These are phyloP conservation scores for Kurtzmaniella fragi DNA, from an alignment of 805 yeast species.

Conservation along the genomic window DNA sequence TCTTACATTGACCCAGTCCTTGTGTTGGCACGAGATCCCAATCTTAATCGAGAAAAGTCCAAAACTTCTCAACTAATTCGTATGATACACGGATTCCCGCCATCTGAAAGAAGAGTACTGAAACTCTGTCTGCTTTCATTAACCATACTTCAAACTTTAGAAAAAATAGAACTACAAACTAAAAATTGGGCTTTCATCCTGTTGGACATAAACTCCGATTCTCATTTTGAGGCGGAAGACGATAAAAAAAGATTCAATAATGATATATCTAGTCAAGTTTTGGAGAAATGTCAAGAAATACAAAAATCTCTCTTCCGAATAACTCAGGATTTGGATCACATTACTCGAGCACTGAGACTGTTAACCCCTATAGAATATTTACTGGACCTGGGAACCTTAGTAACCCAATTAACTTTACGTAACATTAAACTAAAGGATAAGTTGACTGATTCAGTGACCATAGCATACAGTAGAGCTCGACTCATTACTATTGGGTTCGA, in stretches of 20 bases:
- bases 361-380: constrained; percentile 44
- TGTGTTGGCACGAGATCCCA: constrained; percentile 43
- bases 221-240: constrained; percentile 26
- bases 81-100: constrained; percentile 40
- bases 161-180: constrained; percentile 41
- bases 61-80: constrained; percentile 36
- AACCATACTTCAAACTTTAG: constrained; percentile 45
- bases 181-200: constrained; percentile 55
- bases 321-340: constrained; percentile 41
- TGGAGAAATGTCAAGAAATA: constrained; percentile 44
- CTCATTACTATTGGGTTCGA: constrained; percentile 62
- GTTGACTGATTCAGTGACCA: constrained; percentile 48
- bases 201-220: constrained; percentile 42
- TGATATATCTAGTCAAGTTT: constrained; percentile 50
- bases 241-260: constrained; percentile 39
- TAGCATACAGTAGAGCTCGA: constrained; percentile 61
- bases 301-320: constrained; percentile 38
- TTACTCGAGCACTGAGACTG: constrained; percentile 38
- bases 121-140: constrained; percentile 45
- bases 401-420: constrained; percentile 41
- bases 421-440: constrained; percentile 47
- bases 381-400: constrained; percentile 48
- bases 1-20: constrained; percentile 46
- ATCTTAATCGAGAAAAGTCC: constrained; percentile 37
- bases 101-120: constrained; percentile 39